phyloP scores from a whole-genome alignment of 495 filamentous ascomycete genomes.

The Aspergillus egyptiacus region DNA sequence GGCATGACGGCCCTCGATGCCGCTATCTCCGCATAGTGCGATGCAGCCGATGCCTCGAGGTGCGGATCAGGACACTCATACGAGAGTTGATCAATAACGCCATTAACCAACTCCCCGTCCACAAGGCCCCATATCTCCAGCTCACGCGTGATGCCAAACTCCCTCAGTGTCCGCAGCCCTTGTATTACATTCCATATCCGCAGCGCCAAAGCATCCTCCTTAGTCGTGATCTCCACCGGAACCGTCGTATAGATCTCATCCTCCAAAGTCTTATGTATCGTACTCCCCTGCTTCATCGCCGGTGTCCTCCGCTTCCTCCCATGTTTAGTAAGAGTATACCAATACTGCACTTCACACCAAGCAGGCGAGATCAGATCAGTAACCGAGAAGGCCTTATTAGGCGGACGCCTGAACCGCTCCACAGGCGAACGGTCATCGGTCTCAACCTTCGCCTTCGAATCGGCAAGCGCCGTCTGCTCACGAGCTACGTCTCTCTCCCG shows the following conservation, averaged over 20 bases:
- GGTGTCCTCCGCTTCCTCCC: conserved; percentile 67
- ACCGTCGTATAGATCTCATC: conserved; percentile 76
- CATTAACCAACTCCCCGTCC: conserved; percentile 78
- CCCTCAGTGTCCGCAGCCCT: conserved; percentile 68
- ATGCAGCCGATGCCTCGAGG: conserved; percentile 50
- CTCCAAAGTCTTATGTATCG: conserved; percentile 77
- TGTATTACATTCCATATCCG: conserved; percentile 90
- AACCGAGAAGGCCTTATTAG: conserved; percentile 78
- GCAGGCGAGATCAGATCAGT: conserved; percentile 81
- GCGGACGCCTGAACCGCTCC: conserved; percentile 71
- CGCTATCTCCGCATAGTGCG: conserved; percentile 31
- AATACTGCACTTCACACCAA: conserved; percentile 96
- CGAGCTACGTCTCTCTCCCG: conserved; percentile 12
- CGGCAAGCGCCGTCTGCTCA: conserved; percentile 10
- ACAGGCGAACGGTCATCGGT: conserved; percentile 51
- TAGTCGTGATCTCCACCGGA: conserved; percentile 59
- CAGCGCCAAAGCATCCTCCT: conserved; percentile 78
- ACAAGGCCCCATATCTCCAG: conserved; percentile 88
- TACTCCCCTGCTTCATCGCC: conserved; percentile 76
- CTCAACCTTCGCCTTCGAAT: conserved; percentile 3
- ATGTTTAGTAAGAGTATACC: conserved; percentile 70
- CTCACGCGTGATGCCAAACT: conserved; percentile 79
- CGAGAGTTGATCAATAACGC: conserved; percentile 82
- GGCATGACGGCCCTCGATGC: conserved; percentile 33
- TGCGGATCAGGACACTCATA: conserved; percentile 67